Evolutionary conservation across 768 basidiomycete genomes (phyloP), one percentile per base, ranked within the genome.

Genomic region (Cubamyces sp.): DNA sequence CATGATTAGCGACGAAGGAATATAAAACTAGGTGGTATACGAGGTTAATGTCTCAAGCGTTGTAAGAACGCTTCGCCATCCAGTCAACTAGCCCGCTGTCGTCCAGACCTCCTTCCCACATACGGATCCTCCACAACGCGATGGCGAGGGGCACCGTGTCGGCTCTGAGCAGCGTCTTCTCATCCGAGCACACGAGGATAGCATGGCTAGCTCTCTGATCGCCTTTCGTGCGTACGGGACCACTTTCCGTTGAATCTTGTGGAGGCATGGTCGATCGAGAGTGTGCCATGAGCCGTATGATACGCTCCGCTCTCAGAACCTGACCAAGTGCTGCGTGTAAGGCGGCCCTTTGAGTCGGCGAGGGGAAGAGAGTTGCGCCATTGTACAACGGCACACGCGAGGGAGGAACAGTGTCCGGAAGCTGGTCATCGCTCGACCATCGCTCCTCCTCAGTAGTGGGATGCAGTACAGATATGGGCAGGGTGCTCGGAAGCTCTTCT

Each of bases 41-140:
- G 47, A 34, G 26, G n/a, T 26, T 0, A 30, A 23, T 26, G 14
- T 2, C 28, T 25, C 49, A 50, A 16, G 51, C 9, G 37, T 16
- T 54, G 11, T 26, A 37, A n/a, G 54, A 14, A 14, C 34, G 54
- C 1, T 45, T 48, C 5, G 43, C 50, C 21, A 57, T 57, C 61
- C 61, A 62, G 23, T 62, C 40, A 15, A 52, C 54, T 6, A n/a
- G 25, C 11, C 19, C 26, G n/a, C 52, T 49, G 28, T 53, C 50
- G 34, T 37, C 49, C 3, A 37, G 12, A 9, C 74, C 76, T 2
- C 86, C 84, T 68, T 91, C 87, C 80, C 87, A 94, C 84, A 93
- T 86, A 61, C 87, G 79, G 45, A 92, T 61, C 62, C 92, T 84
- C 92, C 92, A 94, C 18, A 94, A 70, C 0, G 92, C 90, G 45